phyloP scores from a whole-genome alignment of 805 yeast species.

The Babjeviella inositovora region DNA sequence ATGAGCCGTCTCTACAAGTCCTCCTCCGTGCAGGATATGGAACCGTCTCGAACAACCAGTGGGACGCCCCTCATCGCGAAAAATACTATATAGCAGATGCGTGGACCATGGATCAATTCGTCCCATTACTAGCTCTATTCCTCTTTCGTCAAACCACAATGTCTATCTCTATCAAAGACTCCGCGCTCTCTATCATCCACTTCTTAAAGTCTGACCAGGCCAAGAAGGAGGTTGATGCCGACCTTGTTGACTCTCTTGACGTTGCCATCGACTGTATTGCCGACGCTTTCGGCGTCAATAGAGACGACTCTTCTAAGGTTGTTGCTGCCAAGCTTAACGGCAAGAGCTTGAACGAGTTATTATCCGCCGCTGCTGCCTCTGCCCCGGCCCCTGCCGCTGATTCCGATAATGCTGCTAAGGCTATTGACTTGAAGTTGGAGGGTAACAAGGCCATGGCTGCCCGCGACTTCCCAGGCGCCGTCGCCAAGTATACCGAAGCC shows the following conservation, averaged over 20 bases:
- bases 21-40: no score
- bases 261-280: slow-evolving; percentile 88
- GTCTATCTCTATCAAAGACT: slow-evolving; percentile 39
- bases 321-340: slow-evolving; percentile 24
- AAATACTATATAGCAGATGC: no score
- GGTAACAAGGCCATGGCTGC: slow-evolving; percentile 86
- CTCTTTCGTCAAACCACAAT: no score
- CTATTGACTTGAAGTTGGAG: slow-evolving; percentile 72
- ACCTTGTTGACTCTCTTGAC: slow-evolving; percentile 76
- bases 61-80: no score
- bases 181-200: slow-evolving; percentile 60
- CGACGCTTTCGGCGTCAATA: slow-evolving; percentile 65
- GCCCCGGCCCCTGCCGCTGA: slow-evolving; percentile 12
- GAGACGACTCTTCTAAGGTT: slow-evolving; percentile 22
- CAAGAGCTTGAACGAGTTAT: slow-evolving; percentile 26
- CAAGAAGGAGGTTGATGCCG: slow-evolving; percentile 54
- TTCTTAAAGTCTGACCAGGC: slow-evolving; percentile 46
- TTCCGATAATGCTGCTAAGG: slow-evolving; percentile 45
- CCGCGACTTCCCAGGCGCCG: slow-evolving; percentile 55
- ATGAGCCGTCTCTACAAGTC: no score
- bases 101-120: no score
- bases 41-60: no score
- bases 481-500: slow-evolving; percentile 69
- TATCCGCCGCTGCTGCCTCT: slow-evolving; percentile 12
- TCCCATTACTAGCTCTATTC: no score